phyloP scores from a whole-genome alignment of 768 basidiomycete genomes.

The Omphalotus guepiniiformis region DNA sequence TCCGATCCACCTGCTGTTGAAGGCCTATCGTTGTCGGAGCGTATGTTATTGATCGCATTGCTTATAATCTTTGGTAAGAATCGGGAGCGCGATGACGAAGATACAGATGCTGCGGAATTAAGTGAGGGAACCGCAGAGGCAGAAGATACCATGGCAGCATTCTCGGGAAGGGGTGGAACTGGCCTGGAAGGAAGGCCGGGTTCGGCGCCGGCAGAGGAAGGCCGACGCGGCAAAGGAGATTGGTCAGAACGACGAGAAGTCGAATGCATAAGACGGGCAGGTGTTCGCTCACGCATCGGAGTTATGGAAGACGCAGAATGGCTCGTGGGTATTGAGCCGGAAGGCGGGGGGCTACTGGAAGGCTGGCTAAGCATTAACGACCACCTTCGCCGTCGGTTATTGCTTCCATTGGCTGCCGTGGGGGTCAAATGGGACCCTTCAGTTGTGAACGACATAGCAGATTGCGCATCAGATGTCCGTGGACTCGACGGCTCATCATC shows the following conservation, averaged over 20 bases:
- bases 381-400: conserved; percentile 62
- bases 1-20: conserved; percentile 34
- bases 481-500: conserved; percentile 47
- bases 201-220: conserved; percentile 9
- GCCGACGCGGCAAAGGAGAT: conserved; percentile 17
- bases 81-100: conserved; percentile 45
- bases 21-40: conserved; percentile 50
- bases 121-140: conserved; percentile 12
- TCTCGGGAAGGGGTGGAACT: conserved; percentile 21
- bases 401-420: conserved; percentile 29
- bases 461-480: conserved; percentile 34
- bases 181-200: conserved; percentile 18
- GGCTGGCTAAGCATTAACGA: conserved; percentile 58
- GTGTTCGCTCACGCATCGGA: conserved; percentile 12
- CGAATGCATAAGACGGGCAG: conserved; percentile 32
- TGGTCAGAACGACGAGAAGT: conserved; percentile 36
- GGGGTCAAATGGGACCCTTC: conserved; percentile 24
- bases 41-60: conserved; percentile 55
- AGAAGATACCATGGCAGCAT: neutral
- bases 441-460: conserved; percentile 16
- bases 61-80: conserved; percentile 71
- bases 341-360: conserved; percentile 16
- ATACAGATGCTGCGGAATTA: conserved; percentile 26
- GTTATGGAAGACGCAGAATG: conserved; percentile 24
- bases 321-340: conserved; percentile 6